A percentile compares a stretch with the other conserved stretches of the same genome.
Conservation (phyloP, 345 rosid species). For the Anacardium occidentale region DNA sequence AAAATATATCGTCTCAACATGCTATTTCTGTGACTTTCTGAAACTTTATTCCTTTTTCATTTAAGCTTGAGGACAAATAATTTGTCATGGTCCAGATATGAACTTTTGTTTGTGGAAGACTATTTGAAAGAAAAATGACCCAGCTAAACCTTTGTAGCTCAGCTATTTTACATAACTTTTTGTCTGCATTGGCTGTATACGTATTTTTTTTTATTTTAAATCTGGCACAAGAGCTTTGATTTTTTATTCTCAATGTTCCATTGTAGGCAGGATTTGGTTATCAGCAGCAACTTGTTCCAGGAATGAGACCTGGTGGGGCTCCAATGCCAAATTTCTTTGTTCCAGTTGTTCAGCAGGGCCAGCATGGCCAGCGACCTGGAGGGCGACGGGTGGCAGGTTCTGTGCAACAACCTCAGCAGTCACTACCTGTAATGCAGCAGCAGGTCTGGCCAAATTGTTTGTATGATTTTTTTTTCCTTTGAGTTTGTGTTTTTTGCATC, state of each 20-base stretch:
- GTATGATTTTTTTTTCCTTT: neutral
- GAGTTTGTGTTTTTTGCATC: neutral
- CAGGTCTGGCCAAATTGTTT: constrained; percentile 30
- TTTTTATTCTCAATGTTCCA: neutral
- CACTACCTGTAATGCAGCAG: constrained; percentile 62
- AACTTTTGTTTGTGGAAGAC: neutral
- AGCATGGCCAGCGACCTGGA: constrained; percentile 69
- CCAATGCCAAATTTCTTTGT: constrained; percentile 67
- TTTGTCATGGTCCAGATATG: neutral
- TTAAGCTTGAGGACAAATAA: too few relatives aligned
- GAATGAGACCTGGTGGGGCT: constrained; percentile 74
- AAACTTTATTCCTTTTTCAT: too few relatives aligned
- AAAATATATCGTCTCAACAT: too few relatives aligned
- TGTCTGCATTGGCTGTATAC: neutral
- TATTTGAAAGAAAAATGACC: neutral
- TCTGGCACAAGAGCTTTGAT: neutral
- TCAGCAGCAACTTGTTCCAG: constrained; percentile 81
- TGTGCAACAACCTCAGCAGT: constrained; percentile 62
- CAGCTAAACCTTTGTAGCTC: neutral
- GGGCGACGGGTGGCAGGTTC: constrained; percentile 54
- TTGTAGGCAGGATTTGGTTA: constrained; percentile 73
- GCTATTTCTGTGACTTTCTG: too few relatives aligned
- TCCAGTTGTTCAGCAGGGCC: constrained; percentile 63
- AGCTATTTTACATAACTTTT: neutral
- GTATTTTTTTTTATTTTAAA: neutral